A percentile compares a stretch with the other conserved stretches of the same genome.
These are phyloP conservation scores for Boechera divaricarpa DNA, from an alignment of 345 rosid genomes.

Conservation along the genomic window DNA sequence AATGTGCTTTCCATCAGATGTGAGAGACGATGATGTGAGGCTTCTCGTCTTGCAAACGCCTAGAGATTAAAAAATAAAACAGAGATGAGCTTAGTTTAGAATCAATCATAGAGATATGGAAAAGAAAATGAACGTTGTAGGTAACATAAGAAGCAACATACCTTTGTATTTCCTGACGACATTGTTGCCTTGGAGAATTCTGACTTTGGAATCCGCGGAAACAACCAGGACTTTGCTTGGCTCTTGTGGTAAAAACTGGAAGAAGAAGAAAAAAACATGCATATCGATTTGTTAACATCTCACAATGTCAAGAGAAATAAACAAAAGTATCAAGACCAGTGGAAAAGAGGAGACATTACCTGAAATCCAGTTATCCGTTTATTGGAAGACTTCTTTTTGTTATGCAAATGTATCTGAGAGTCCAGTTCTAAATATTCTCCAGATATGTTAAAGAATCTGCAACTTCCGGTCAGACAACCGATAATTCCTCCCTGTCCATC, in stretches of 20 bases:
- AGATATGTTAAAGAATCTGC: conserved; percentile 61
- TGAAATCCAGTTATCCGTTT: conserved; percentile 79
- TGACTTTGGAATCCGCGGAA: conserved; percentile 83
- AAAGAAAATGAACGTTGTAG: background rate
- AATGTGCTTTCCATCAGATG: conserved; percentile 79
- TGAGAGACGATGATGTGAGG: conserved; percentile 64
- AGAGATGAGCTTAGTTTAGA: conserved; percentile 24
- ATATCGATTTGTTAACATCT: conserved; percentile 8
- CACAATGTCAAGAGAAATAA: conserved; percentile 21
- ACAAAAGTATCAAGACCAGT: background rate
- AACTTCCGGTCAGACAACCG: conserved; percentile 61
- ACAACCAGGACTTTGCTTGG: conserved; percentile 78
- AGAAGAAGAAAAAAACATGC: background rate
- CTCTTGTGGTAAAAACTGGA: conserved; percentile 77
- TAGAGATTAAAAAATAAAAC: conserved; percentile 13
- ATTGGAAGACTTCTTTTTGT: conserved; percentile 74
- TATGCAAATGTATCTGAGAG: conserved; percentile 58
- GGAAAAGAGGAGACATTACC: conserved; percentile 48
- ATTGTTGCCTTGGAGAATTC: conserved; percentile 73
- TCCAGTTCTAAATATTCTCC: conserved; percentile 78
- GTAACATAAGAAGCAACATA: conserved; percentile 34
- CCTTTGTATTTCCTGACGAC: conserved; percentile 75
- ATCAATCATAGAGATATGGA: conserved; percentile 1
- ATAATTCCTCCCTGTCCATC: conserved; percentile 75
- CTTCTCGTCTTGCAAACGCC: conserved; percentile 63